Conservation (phyloP, 345 rosid genomes). For the Nephelium lappaceum region DNA sequence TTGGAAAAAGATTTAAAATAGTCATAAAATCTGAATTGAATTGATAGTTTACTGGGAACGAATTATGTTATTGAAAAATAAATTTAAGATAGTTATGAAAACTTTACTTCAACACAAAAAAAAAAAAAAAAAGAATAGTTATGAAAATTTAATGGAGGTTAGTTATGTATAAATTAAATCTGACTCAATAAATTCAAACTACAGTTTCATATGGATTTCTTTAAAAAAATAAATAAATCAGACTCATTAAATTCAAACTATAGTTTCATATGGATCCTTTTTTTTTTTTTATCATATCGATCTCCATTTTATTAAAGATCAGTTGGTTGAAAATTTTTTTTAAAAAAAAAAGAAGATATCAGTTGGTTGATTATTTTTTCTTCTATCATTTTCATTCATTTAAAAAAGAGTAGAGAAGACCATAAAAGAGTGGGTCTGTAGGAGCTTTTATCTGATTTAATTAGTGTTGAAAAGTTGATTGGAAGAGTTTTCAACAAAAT, state of each 20-base stretch:
- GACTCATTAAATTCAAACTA: no score
- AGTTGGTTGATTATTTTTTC: neutral
- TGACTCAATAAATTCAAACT: neutral
- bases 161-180: no score
- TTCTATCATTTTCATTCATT: neutral
- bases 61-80: neutral
- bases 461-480: neutral
- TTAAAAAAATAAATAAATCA: no score
- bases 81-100: neutral
- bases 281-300: neutral
- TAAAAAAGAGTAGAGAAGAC: neutral
- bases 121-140: no score
- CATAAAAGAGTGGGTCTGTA: neutral
- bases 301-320: no score
- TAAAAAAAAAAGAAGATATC: neutral
- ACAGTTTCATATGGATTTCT: no score
- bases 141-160: no score
- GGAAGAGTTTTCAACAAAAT: neutral
- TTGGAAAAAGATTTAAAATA: neutral
- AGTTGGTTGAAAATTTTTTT: neutral
- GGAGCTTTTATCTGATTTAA: neutral
- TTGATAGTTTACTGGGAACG: neutral
- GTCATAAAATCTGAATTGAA: no score
- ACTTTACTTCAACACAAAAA: no score
- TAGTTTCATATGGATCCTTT: no score